A percentile compares a stretch with the other conserved stretches of the same genome.
These are phyloP conservation scores for Nemania sp. DNA, from an alignment of 2,329 filamentous ascomycete species.

Conservation along the genomic window DNA sequence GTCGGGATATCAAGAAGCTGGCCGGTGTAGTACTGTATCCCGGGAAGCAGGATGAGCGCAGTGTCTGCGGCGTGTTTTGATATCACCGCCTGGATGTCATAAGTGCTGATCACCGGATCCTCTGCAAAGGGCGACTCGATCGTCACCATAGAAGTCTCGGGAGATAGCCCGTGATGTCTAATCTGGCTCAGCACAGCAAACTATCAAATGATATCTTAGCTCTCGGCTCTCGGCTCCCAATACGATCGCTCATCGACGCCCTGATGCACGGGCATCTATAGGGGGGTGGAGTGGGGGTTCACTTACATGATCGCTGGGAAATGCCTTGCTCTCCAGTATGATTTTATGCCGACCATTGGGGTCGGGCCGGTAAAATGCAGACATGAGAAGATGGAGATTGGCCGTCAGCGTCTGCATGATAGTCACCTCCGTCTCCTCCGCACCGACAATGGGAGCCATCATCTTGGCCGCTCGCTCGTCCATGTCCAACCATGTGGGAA, in stretches of 20 bases:
- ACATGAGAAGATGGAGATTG: slow-evolving; percentile 77
- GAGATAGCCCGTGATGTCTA: slow-evolving; percentile 65
- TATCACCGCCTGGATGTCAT: slow-evolving; percentile 69
- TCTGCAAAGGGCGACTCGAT: slow-evolving; percentile 59
- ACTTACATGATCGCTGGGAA: slow-evolving; percentile 77
- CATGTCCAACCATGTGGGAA: slow-evolving; percentile 68
- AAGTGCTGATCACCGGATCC: slow-evolving; percentile 62
- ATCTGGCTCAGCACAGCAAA: slow-evolving; percentile 80
- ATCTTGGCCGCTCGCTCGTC: slow-evolving; percentile 67
- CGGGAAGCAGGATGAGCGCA: slow-evolving; percentile 73
- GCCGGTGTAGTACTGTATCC: slow-evolving; percentile 80
- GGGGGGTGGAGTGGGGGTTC: neutral
- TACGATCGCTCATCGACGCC: neutral
- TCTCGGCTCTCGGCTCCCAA: no score
- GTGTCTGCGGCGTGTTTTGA: slow-evolving; percentile 66
- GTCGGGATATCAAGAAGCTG: slow-evolving; percentile 74
- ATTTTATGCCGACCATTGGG: slow-evolving; percentile 66
- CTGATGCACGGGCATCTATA: neutral
- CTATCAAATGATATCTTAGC: slow-evolving; percentile 45
- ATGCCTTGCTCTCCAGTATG: slow-evolving; percentile 78
- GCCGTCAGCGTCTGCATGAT: slow-evolving; percentile 80
- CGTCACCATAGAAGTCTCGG: slow-evolving; percentile 67
- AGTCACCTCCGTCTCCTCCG: slow-evolving; percentile 68
- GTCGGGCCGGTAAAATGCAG: slow-evolving; percentile 75
- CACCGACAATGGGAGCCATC: slow-evolving; percentile 73